phyloP scores from a whole-genome alignment of 2,329 filamentous ascomycete species.

The Samsoniella hepiali region DNA sequence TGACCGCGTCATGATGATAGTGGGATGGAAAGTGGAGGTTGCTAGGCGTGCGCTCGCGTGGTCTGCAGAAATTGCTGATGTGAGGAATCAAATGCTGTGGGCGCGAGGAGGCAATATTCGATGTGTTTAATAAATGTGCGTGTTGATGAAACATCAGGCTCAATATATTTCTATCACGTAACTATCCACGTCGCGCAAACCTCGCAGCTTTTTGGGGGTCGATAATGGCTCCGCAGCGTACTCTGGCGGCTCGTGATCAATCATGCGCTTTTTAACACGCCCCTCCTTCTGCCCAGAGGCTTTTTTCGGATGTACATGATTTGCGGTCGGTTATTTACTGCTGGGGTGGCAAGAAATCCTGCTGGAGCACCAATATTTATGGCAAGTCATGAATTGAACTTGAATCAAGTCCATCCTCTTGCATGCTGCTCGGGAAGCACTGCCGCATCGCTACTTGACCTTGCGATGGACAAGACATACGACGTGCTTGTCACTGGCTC shows the following conservation, averaged over 20 bases:
- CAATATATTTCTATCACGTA: background rate
- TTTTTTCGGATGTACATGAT: background rate
- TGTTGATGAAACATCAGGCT: background rate
- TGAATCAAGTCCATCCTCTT: background rate
- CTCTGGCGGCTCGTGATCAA: background rate
- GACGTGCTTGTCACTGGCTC: slow-evolving; percentile 39
- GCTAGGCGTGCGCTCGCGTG: background rate
- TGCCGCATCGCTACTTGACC: background rate
- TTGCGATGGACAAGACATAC: background rate
- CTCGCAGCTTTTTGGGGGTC: background rate
- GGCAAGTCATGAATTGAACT: background rate
- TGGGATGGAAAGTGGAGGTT: slow-evolving; percentile 20
- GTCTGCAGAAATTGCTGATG: background rate
- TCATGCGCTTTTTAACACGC: background rate
- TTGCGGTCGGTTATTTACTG: background rate
- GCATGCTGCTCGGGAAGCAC: background rate
- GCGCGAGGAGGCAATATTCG: background rate
- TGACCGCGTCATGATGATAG: slow-evolving; percentile 32
- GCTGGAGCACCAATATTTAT: background rate
- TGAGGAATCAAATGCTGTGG: background rate
- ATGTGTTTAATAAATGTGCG: background rate
- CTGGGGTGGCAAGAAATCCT: too few relatives aligned
- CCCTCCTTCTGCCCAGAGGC: background rate
- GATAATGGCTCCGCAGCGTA: background rate
- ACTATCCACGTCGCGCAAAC: background rate